phyloP scores from a whole-genome alignment of 2,329 filamentous ascomycete genomes.

The Dactylonectria macrodidyma region DNA sequence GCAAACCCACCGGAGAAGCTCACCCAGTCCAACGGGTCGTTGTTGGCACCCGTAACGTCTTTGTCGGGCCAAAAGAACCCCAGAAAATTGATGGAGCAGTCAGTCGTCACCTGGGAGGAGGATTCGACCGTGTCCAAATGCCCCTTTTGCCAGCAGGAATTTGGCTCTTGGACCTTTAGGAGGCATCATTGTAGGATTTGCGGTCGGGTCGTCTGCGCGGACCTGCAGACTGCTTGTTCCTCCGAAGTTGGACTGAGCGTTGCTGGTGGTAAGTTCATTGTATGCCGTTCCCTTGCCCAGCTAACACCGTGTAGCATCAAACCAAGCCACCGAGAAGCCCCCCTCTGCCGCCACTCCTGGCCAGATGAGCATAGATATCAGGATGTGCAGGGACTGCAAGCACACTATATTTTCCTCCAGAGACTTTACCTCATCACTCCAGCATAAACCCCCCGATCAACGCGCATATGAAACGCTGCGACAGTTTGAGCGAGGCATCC shows the following conservation, averaged over 20 bases:
- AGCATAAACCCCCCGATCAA: constrained; percentile 79
- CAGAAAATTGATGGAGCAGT: constrained; percentile 88
- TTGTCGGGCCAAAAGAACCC: constrained; percentile 80
- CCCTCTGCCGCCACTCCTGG: constrained; percentile 48
- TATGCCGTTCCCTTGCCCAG: neutral
- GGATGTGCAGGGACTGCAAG: constrained; percentile 93
- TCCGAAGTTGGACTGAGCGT: constrained; percentile 82
- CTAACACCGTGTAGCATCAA: constrained; percentile 36
- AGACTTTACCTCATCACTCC: constrained; percentile 82
- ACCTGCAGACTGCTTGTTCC: constrained; percentile 87
- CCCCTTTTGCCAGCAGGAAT: constrained; percentile 96
- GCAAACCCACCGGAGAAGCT: constrained; percentile 81
- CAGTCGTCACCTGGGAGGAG: constrained; percentile 95
- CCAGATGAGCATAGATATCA: constrained; percentile 82
- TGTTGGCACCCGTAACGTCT: constrained; percentile 73
- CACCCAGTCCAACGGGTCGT: constrained; percentile 62
- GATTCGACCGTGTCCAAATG: constrained; percentile 85
- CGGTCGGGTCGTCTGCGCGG: constrained; percentile 92
- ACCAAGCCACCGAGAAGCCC: constrained; percentile 60
- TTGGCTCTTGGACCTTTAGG: constrained; percentile 92
- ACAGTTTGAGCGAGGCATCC: constrained; percentile 91
- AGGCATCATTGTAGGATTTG: constrained; percentile 96
- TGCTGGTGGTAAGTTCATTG: constrained; percentile 29
- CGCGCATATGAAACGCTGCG: constrained; percentile 86
- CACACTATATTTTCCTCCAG: constrained; percentile 73